A percentile compares a stretch with the other conserved stretches of the same genome.
These are phyloP conservation scores for Yamadazyma membranifaciens DNA, from an alignment of 1,139 yeast species.

Conservation along the genomic window DNA sequence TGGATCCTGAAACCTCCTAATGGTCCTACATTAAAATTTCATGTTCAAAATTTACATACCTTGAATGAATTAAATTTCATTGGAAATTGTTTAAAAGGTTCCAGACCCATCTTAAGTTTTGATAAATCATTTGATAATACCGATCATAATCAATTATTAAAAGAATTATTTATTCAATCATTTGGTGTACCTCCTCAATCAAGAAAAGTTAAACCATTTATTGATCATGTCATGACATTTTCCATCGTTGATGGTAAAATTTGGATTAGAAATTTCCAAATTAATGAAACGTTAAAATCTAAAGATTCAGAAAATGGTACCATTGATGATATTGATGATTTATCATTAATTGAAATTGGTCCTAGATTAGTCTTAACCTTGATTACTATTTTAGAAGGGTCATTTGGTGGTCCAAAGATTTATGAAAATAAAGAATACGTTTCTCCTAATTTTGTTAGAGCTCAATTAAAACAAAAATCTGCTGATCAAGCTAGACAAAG, in stretches of 20 bases:
- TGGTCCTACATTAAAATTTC: slow-evolving; percentile 95
- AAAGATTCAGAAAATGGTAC: slow-evolving; percentile 38
- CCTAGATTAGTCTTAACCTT: slow-evolving; percentile 94
- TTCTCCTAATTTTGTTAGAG: slow-evolving; percentile 92
- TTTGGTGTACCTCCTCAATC: slow-evolving; percentile 97
- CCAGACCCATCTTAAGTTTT: slow-evolving; percentile 92
- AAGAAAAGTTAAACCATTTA: slow-evolving; percentile 91
- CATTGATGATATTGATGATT: slow-evolving; percentile 43
- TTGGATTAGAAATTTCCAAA: slow-evolving; percentile 96
- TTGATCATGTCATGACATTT: slow-evolving; percentile 93
- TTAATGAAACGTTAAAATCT: slow-evolving; percentile 64
- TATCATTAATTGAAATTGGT: slow-evolving; percentile 89
- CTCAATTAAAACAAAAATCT: slow-evolving; percentile 77
- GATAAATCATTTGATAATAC: slow-evolving; percentile 64
- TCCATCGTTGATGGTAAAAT: slow-evolving; percentile 90
- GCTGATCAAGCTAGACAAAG: slow-evolving; percentile 80
- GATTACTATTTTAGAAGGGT: slow-evolving; percentile 90
- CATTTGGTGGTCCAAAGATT: slow-evolving; percentile 97
- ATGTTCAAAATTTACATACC: slow-evolving; percentile 91
- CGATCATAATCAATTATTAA: slow-evolving; percentile 71
- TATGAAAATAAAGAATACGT: slow-evolving; percentile 96
- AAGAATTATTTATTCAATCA: slow-evolving; percentile 80
- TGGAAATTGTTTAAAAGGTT: slow-evolving; percentile 94
- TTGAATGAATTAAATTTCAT: slow-evolving; percentile 94
- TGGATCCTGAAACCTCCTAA: slow-evolving; percentile 97